Conservation (phyloP, 805 yeast genomes). For the Candida maltosa region DNA sequence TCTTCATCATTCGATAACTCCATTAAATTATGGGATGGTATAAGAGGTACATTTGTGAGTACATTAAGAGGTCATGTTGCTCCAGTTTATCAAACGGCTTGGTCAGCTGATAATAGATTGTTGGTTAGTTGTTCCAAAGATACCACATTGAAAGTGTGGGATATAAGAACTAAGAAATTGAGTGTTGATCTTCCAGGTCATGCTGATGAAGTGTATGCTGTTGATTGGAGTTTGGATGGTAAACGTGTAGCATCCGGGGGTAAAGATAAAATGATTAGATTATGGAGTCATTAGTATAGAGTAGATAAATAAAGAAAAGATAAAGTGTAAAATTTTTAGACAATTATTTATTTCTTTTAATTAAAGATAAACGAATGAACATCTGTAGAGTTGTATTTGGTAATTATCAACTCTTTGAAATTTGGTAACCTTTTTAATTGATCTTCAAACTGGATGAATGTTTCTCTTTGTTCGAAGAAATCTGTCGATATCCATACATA, state of each 20-base stretch:
- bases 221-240: conserved; percentile 98
- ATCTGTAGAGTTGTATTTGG: no score
- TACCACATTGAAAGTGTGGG: conserved; percentile 96
- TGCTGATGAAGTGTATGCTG: conserved; percentile 91
- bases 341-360: no score
- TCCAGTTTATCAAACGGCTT: conserved; percentile 94
- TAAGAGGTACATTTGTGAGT: conserved; percentile 83
- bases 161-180: conserved; percentile 78
- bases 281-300: conserved; percentile 72
- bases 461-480: no score
- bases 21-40: conserved; percentile 93
- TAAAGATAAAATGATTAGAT: conserved; percentile 87
- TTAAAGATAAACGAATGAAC: no score
- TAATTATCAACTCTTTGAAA: no score
- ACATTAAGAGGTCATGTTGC: conserved; percentile 97
- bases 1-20: conserved; percentile 96
- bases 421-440: no score
- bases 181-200: conserved; percentile 94
- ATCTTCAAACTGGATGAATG: no score
- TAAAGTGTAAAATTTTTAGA: no score
- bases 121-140: conserved; percentile 93
- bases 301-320: no score
- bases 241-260: conserved; percentile 95
- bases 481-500: no score
- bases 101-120: conserved; percentile 93